Conservation (phyloP, 2,329 filamentous ascomycete genomes). For the Venturia effusa region DNA sequence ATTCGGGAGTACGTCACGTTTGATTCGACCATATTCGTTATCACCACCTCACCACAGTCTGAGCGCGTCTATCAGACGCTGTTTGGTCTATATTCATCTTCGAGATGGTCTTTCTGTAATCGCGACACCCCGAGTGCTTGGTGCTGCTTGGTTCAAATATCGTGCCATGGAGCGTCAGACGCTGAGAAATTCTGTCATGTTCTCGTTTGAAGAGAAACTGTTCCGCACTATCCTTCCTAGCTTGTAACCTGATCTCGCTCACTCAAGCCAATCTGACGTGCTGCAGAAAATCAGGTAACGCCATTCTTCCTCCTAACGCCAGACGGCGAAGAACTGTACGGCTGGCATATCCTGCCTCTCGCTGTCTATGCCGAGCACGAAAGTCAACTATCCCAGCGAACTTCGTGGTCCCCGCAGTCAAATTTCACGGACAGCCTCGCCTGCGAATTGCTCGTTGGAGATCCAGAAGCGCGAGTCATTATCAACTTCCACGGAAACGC, state of each 20-base stretch:
- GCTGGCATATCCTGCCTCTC: conserved; percentile 82
- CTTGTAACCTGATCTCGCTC: background rate
- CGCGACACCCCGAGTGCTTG: too few species aligned
- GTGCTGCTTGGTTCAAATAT: too few species aligned
- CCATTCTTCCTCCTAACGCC: conserved; percentile 67
- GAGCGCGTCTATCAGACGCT: background rate
- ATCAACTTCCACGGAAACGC: conserved; percentile 53
- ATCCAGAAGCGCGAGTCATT: conserved; percentile 42
- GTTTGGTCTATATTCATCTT: background rate
- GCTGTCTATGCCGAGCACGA: conserved; percentile 67
- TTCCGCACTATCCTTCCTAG: background rate
- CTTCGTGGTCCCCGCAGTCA: conserved; percentile 28
- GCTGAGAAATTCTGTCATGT: background rate
- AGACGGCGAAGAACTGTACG: conserved; percentile 70
- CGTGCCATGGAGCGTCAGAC: too few species aligned
- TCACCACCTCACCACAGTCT: background rate
- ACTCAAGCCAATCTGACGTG: conserved; percentile 11
- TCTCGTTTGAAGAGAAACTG: background rate
- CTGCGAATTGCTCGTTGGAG: conserved; percentile 39
- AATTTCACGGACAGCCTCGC: conserved; percentile 38
- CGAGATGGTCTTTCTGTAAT: background rate
- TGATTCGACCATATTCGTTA: background rate
- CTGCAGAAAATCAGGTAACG: conserved; percentile 70
- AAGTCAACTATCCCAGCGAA: conserved; percentile 41
- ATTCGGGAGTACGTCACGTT: conserved; percentile 56